These are phyloP conservation scores for Hirschfeldia incana DNA, from an alignment of 345 rosid genomes.

Conservation along the genomic window DNA sequence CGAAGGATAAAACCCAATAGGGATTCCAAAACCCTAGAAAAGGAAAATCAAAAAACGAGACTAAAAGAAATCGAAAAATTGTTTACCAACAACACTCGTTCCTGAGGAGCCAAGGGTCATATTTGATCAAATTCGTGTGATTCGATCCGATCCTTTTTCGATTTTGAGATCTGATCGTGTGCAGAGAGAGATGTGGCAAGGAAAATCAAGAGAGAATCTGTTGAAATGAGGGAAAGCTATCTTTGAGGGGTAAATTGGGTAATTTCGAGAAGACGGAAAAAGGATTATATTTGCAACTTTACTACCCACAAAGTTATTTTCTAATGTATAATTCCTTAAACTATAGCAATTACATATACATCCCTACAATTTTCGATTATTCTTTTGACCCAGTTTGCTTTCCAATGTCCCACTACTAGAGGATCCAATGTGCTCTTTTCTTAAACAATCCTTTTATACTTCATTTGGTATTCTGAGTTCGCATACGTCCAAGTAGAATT, in stretches of 20 bases:
- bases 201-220: conserved; percentile 22
- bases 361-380: no score
- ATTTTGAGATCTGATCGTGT: conserved; percentile 48
- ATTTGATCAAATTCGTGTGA: conserved; percentile 3
- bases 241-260: not conserved
- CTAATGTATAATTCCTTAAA: not conserved
- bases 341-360: no score
- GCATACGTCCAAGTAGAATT: no score
- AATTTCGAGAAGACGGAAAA: not conserved
- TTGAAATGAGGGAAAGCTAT: conserved; percentile 22
- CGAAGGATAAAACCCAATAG: conserved; percentile 15
- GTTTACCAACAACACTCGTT: conserved; percentile 77
- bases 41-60: not conserved
- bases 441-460: no score
- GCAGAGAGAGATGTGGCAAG: not conserved
- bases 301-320: not conserved
- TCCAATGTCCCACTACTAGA: no score
- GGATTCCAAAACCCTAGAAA: conserved; percentile 31
- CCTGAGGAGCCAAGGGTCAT: conserved; percentile 92
- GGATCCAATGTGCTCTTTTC: no score
- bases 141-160: not conserved
- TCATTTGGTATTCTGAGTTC: no score
- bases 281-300: not conserved
- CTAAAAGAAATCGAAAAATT: conserved; percentile 1
- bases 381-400: no score